Base-by-base conservation (phyloP, 805 yeast species). In the Saccharomycopsis fermentans region DNA sequence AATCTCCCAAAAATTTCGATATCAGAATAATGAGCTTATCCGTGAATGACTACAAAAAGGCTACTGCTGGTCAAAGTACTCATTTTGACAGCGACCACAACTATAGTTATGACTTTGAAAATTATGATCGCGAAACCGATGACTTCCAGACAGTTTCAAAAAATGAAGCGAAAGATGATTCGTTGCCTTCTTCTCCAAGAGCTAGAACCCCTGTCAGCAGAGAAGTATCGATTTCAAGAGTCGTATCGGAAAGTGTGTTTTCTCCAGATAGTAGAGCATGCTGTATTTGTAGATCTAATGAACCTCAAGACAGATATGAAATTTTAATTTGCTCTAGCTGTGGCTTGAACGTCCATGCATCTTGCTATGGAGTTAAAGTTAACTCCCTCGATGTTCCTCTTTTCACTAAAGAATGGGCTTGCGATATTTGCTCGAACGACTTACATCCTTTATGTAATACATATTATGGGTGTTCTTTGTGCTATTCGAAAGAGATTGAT, bases 371-470 rank as follows among this genome's bases (percentile, higher is more conserved):
- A 0, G 67, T 77, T 6, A 55, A 57, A 2, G 62, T 63, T 0
- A 48, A 58, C 27, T 21, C 50, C 61, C 34, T 59, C 24, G 12
- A 57, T 63, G 26, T 66, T 59, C 55, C 56, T 17, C 54, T 37
- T 55, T n/a, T 63, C 66, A 4, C 57, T 52, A 4, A 55, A 43
- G 35, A 77, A 58, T 90, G 97, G 97, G 71, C 77, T 27, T 90
- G 97, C 71, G 96, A 89, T 64, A 76, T 83, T 1, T 90, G 97
- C 67, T 75, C 82, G 4, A 88, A 89, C 66, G 86, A 83, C 54
- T 68, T 81, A 55, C 79, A 81, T 61, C 92, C 94, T 0, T 62
- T 77, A 2, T 73, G 75, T 39, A 76, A 83, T 2, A 78, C 84
- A 0, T 72, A 77, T 21, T 84, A 86, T 66, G 70, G 77, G 1